Evolutionary conservation across 257 asterid genomes (phyloP).

Genomic region (Solanum verrucosum): DNA sequence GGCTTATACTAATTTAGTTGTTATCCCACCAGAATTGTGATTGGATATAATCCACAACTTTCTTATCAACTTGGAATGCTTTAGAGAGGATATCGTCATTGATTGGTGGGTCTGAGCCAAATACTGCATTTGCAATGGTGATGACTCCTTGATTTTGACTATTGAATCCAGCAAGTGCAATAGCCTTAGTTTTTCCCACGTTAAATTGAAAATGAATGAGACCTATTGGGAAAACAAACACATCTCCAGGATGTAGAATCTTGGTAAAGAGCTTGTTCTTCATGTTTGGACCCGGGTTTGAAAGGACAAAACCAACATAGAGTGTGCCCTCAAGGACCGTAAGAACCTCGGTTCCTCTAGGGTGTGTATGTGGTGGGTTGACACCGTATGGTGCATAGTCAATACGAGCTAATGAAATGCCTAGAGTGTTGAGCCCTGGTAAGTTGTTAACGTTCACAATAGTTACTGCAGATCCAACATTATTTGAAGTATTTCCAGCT

Average conservation of each 20-base stretch:
- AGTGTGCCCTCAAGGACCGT: background rate
- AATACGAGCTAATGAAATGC: background rate
- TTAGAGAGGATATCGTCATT: background rate
- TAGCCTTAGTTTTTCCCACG: background rate
- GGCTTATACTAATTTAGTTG: background rate
- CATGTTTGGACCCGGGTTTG: background rate
- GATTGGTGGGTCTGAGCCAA: background rate
- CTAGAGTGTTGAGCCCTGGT: background rate
- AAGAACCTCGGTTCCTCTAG: background rate
- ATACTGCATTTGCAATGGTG: background rate
- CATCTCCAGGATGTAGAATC: background rate
- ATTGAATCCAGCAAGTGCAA: background rate
- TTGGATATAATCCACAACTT: background rate
- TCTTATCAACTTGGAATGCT: background rate
- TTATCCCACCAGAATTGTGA: background rate
- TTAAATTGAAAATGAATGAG: background rate
- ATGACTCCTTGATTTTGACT: background rate
- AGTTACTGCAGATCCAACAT: background rate
- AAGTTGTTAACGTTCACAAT: background rate
- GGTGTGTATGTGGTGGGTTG: background rate
- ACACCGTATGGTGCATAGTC: background rate
- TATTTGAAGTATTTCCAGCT: background rate
- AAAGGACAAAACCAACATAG: background rate
- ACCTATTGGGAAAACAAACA: background rate
- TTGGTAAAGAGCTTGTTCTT: background rate